These are phyloP conservation scores for Pseudocercospora pini-densiflorae DNA, from an alignment of 2,329 filamentous ascomycete genomes.

Conservation along the genomic window DNA sequence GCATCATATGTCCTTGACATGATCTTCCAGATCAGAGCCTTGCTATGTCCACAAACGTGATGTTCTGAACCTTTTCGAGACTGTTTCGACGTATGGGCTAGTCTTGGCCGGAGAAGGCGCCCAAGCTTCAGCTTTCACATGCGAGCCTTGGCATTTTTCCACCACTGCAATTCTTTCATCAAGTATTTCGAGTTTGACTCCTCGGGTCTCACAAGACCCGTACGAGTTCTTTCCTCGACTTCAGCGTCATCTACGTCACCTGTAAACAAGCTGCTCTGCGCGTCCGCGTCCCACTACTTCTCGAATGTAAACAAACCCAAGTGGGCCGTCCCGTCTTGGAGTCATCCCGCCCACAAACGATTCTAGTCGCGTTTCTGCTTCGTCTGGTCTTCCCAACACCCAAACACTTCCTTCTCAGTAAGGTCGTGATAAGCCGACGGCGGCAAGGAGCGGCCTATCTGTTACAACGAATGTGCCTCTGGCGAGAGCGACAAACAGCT, in stretches of 20 bases:
- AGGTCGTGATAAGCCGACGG: neutral
- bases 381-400: too few species aligned
- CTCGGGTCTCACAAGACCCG: neutral
- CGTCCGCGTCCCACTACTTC: neutral
- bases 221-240: neutral
- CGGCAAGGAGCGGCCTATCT: neutral
- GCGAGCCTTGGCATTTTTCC: neutral
- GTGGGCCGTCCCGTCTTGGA: neutral
- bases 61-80: too few species aligned
- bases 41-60: too few species aligned
- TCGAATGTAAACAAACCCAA: neutral
- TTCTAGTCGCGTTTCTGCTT: too few species aligned
- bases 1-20: too few species aligned
- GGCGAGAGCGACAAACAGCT: neutral
- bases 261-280: neutral
- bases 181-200: neutral
- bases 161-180: neutral
- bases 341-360: neutral
- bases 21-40: too few species aligned
- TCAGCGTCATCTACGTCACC: neutral
- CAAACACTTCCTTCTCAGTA: neutral
- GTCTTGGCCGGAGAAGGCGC: neutral
- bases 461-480: neutral
- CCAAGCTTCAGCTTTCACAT: slow-evolving; percentile 3
- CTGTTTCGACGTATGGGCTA: neutral